Base-by-base conservation (phyloP, 306 rosid genomes). In the Myrica gale region DNA sequence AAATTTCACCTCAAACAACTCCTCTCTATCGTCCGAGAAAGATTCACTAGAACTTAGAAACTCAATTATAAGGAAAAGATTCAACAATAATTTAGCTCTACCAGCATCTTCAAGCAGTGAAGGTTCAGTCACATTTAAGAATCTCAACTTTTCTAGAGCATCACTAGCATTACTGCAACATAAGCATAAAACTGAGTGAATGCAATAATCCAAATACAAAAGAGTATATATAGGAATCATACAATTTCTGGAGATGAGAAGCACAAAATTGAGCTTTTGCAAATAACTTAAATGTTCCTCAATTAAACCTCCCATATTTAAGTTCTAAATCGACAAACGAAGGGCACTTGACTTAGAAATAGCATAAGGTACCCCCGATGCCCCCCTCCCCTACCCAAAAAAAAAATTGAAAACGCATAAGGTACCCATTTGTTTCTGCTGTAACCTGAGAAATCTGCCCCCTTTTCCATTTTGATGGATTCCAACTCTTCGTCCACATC, bases 61-160 rank as follows among this genome's bases (percentile, higher is more conserved):
- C 32, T 26, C 32, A 26, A 26, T 26, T 26, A 26, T 26, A 26
- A 26, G 32, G 32, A 26, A 26, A 26, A 26, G 1, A 26, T 26
- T 26, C 32, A 26, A 26, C 32, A 26, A 26, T 26, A 26, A 26
- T 26, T 26, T 60, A 96, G 88, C 69, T 90, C 87, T 26, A 60
- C 96, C 97, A 68, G 94, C 87, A 41, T 90, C 96, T 74, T 97
- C 98, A 62, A 96, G 98, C 87, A 96, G 81, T 69, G 98, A 82
- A 41, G 99, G 96, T 74, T 96, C 99, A 0, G 98, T 96, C 84
- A 96, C 98, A 63, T 98, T 96, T 81, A 90, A 86, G 87, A 96
- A 96, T 71, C 99, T 88, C 82, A 96, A 76, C 85, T 96, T 96
- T 92, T 96, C 99, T 82, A 96, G 81, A 62, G 97, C 97, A 83